Conservation (phyloP, 371 early-diverging fungal species). For the Zychaea mexicana region DNA sequence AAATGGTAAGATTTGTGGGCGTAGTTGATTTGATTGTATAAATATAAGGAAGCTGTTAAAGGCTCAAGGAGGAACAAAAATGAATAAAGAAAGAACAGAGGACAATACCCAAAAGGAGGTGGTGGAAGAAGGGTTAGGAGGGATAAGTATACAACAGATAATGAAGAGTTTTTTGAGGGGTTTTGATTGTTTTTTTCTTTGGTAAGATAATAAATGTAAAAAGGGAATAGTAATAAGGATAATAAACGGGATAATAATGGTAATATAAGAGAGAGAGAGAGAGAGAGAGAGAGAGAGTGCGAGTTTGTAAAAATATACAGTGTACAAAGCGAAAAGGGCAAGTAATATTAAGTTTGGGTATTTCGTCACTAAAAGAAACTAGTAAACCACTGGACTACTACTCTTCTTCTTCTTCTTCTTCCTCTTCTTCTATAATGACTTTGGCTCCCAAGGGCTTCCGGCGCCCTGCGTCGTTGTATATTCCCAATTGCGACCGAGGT, state of each 20-base stretch:
- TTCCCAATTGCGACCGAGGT: conserved; percentile 18
- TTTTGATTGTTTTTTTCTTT: background rate
- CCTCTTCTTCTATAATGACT: conserved; percentile 22
- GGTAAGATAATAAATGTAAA: background rate
- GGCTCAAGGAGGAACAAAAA: too few relatives aligned
- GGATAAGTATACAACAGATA: background rate
- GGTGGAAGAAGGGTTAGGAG: background rate
- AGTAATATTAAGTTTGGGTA: conserved; percentile 2
- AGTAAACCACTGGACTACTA: background rate
- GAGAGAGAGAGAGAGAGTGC: background rate
- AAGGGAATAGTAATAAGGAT: background rate
- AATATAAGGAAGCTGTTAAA: too few relatives aligned
- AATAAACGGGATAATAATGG: background rate
- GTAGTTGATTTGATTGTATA: too few relatives aligned
- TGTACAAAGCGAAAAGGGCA: background rate
- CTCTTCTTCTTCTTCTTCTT: conserved; percentile 14
- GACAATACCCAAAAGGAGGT: too few relatives aligned
- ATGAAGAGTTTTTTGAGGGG: background rate
- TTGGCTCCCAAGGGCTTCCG: conserved; percentile 18
- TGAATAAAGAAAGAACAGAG: too few relatives aligned
- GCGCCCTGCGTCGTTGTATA: conserved; percentile 15
- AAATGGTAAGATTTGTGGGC: too few relatives aligned
- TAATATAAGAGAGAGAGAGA: background rate
- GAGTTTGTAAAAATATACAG: conserved; percentile 1
- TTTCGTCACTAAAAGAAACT: conserved; percentile 4